Conservation (phyloP, 1,139 yeast species). For the Pichia sp. region DNA sequence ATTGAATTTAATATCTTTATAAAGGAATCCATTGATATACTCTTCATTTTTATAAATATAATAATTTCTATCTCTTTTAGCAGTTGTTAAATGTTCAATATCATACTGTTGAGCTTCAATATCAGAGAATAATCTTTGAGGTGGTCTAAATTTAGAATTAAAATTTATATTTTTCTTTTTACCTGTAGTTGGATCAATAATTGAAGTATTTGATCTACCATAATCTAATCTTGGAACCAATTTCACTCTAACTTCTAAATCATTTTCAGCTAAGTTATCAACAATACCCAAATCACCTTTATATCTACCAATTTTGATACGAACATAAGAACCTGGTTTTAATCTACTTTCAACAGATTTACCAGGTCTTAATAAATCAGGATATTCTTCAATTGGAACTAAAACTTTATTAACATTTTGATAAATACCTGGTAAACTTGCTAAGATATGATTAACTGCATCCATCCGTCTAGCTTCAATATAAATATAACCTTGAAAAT, state of each 20-base stretch:
- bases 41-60: slow-evolving; percentile 82
- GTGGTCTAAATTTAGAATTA: slow-evolving; percentile 60
- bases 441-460: slow-evolving; percentile 82
- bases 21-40: slow-evolving; percentile 80
- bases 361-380: slow-evolving; percentile 85
- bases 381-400: slow-evolving; percentile 94
- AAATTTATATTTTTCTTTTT: slow-evolving; percentile 38
- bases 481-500: slow-evolving; percentile 85
- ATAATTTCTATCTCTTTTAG: slow-evolving; percentile 67
- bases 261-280: slow-evolving; percentile 89
- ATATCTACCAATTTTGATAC: slow-evolving; percentile 86
- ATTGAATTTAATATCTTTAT: slow-evolving; percentile 79
- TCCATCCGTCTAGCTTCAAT: slow-evolving; percentile 92
- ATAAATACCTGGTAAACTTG: slow-evolving; percentile 84
- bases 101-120: slow-evolving; percentile 53
- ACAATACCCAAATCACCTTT: slow-evolving; percentile 91
- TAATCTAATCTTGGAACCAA: slow-evolving; percentile 92
- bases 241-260: slow-evolving; percentile 86
- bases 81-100: slow-evolving; percentile 45
- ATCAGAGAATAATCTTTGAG: slow-evolving; percentile 78
- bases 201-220: slow-evolving; percentile 47
- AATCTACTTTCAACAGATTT: slow-evolving; percentile 83
- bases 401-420: slow-evolving; percentile 51
- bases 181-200: slow-evolving; percentile 44
- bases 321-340: slow-evolving; percentile 86